Evolutionary conservation across 495 filamentous ascomycete species (phyloP).

Genomic region (Tuber magnatum): DNA sequence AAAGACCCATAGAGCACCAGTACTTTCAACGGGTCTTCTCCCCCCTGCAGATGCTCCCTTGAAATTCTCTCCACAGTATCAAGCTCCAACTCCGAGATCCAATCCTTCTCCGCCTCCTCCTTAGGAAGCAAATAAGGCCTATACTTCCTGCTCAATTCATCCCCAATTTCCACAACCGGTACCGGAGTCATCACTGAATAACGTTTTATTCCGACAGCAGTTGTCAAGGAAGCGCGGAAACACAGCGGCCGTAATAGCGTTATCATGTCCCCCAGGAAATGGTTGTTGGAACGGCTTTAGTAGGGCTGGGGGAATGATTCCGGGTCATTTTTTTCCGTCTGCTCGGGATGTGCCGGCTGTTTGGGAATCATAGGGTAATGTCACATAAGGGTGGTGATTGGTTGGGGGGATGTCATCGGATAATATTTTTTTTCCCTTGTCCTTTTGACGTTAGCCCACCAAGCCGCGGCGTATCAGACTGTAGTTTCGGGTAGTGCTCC

Average conservation of each 20-base stretch:
- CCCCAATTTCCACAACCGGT: not conserved
- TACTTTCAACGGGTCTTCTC: conserved; percentile 50
- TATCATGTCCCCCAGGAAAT: not conserved
- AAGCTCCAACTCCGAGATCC: conserved; percentile 54
- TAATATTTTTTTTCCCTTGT: not conserved
- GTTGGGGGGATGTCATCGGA: conserved; percentile 4
- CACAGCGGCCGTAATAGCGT: not conserved
- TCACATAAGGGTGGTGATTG: conserved; percentile 2
- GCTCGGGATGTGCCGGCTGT: too few species aligned
- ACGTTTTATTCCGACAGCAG: not conserved
- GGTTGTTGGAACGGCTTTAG: not conserved
- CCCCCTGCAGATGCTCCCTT: conserved; percentile 44
- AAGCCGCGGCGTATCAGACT: too few species aligned
- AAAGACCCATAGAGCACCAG: conserved; percentile 61
- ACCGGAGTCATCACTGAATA: conserved; percentile 8
- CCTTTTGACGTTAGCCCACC: not conserved
- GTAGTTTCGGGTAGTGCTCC: not conserved
- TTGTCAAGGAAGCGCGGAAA: not conserved
- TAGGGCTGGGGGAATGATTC: too few species aligned
- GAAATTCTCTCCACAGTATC: conserved; percentile 51
- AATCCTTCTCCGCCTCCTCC: conserved; percentile 45
- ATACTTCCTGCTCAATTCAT: conserved; percentile 44
- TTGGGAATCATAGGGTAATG: not conserved
- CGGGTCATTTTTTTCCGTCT: not conserved
- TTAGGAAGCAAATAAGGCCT: conserved; percentile 53